Evolutionary conservation across 352 stramenopile species (phyloP), one percentile per base, ranked within the genome.

Genomic region (Pythium coloratum): DNA sequence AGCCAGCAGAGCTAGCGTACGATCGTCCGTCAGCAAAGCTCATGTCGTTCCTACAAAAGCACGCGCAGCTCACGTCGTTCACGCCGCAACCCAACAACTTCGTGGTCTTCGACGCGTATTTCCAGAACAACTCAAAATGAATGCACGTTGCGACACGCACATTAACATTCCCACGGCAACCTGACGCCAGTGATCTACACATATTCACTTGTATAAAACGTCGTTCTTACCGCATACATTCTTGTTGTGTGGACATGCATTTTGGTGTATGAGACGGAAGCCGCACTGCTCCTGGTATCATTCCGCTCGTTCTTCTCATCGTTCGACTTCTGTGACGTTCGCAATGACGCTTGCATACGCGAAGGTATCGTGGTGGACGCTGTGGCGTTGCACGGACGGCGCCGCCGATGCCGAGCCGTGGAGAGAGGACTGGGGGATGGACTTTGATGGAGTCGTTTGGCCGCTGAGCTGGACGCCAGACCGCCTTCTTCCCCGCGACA

Each of bases 41-140:
- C n/a, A 70, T 90, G 5, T 72, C 83, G 40, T 95, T 96, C 59
- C 67, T 94, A 9, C 64, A 70, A 14, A 97, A 94, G 70, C 81
- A 96, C 65, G 78, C 75, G 24, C 69, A 53, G 0, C 74, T 96
- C 28, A 67, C 30, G 0, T 59, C 74, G 1, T 82, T 84, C 63
- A 75, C 81, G 58, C 73, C 71, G 33, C 89, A 97, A 62, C 81
- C 86, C 59, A 97, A 96, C 71, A 86, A 84, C 58, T 97, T 96
- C 70, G 86, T 96, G 28, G 46, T 97, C 18, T 96, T 94, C 58
- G 76, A 92, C 64, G 76, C 55, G 42, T 95, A 81, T 66, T 93
- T 95, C 32, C 44, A 49, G 6, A 44, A 10, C 9, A 44, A 44
- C 20, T 24, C 20, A 24, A 24, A 24, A 24, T 24, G 20, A 24